Evolutionary conservation across 2,329 filamentous ascomycete species (phyloP).

Genomic region (Talaromyces sp.): DNA sequence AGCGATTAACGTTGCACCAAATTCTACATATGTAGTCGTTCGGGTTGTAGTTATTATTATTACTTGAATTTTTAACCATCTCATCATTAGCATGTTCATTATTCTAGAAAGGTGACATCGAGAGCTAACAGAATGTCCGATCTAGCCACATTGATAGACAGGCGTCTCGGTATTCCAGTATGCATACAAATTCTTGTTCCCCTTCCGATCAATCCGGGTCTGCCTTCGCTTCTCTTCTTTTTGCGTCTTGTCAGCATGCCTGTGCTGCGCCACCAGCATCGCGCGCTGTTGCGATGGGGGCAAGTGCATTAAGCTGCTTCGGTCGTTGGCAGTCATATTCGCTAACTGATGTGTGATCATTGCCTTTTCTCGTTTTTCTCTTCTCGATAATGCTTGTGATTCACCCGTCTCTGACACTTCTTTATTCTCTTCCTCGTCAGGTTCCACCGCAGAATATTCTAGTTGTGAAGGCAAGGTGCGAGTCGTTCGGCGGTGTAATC

Average conservation of each 20-base stretch:
- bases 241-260: constrained; percentile 1
- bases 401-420: not conserved
- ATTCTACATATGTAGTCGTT: not conserved
- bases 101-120: not conserved
- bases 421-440: not conserved
- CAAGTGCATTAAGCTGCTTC: constrained; percentile 5
- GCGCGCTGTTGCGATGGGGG: not conserved
- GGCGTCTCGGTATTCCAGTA: constrained; percentile 11
- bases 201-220: constrained; percentile 4
- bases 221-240: constrained; percentile 7
- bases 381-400: not conserved
- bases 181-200: constrained; percentile 11
- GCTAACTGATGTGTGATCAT: not conserved
- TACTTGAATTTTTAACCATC: not conserved
- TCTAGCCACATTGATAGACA: constrained; percentile 9
- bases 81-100: not conserved
- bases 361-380: constrained; percentile 4
- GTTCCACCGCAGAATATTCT: not conserved
- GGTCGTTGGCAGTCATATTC: constrained; percentile 4
- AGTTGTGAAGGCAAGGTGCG: not conserved
- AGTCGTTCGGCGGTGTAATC: not conserved
- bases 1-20: not conserved
- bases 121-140: not conserved
- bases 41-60: not conserved
- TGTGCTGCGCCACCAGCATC: not conserved